Conservation (phyloP, 1,284 basidiomycete species). For the Cutaneotrichosporon sp. region DNA sequence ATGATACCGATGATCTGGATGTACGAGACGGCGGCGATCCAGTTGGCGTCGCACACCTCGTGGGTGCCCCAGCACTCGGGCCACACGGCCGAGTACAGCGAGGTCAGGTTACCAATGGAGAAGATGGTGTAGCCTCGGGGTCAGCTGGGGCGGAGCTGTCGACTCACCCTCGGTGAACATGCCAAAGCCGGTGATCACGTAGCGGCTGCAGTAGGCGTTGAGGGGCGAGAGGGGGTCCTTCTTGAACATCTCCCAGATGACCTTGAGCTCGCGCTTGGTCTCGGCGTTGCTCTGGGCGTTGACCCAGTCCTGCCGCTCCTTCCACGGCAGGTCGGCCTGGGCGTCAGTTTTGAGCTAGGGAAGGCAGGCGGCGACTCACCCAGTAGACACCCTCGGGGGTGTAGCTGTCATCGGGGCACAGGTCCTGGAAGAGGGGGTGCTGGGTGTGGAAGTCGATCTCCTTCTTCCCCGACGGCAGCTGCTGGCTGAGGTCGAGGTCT, state of each 20-base stretch:
- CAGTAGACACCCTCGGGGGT: constrained; percentile 46
- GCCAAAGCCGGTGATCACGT: constrained; percentile 59
- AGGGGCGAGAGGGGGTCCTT: constrained; percentile 56
- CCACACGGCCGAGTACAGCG: constrained; percentile 58
- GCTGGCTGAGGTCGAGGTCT: constrained; percentile 20
- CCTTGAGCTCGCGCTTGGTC: constrained; percentile 53
- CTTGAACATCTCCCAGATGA: constrained; percentile 58
- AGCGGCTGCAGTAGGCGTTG: constrained; percentile 56
- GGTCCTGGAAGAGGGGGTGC: constrained; percentile 50
- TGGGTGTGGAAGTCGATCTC: constrained; percentile 29
- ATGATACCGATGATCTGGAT: constrained; percentile 57
- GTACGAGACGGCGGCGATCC: constrained; percentile 53
- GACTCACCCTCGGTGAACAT: constrained; percentile 56
- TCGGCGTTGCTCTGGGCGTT: constrained; percentile 55
- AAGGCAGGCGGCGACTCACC: constrained; percentile 31
- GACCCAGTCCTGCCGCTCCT: constrained; percentile 51
- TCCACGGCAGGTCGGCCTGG: constrained; percentile 49
- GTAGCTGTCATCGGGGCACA: constrained; percentile 51
- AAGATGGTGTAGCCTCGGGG: constrained; percentile 38
- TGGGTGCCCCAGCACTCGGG: constrained; percentile 57
- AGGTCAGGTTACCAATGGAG: constrained; percentile 57
- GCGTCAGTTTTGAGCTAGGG: too few relatives aligned
- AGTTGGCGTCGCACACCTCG: constrained; percentile 55
- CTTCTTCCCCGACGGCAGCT: constrained; percentile 13
- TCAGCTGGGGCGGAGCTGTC: background rate